A percentile compares a stretch with the other conserved stretches of the same genome.
These are phyloP conservation scores for Leishmania arabica DNA, from an alignment of 208 protist species.

Conservation along the genomic window DNA sequence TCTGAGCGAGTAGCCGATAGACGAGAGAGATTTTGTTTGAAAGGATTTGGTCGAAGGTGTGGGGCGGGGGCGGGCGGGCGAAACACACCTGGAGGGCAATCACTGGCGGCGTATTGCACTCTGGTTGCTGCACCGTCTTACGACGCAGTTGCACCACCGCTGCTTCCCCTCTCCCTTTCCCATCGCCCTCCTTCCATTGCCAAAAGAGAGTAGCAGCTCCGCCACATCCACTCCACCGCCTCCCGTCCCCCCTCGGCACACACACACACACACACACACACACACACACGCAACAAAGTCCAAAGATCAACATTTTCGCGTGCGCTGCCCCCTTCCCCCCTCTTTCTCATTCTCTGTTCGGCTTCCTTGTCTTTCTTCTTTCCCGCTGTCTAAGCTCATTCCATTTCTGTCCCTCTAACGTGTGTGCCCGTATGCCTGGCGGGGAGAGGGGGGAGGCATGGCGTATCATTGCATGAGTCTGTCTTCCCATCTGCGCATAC, in stretches of 20 bases:
- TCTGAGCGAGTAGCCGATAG: conserved; percentile 23
- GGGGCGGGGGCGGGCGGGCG: too few relatives aligned
- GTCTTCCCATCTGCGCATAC: not conserved
- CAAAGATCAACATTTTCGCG: not conserved
- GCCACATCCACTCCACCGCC: not conserved
- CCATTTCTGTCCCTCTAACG: not conserved
- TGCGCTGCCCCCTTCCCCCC: not conserved
- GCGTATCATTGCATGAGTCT: not conserved
- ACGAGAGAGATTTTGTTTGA: not conserved
- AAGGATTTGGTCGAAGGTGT: not conserved
- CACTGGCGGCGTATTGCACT: not conserved
- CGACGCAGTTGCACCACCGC: not conserved
- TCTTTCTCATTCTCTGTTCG: not conserved
- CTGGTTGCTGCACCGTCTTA: not conserved
- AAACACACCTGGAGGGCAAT: not conserved
- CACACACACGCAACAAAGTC: not conserved
- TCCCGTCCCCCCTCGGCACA: not conserved
- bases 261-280: not conserved
- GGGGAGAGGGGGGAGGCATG: not conserved
- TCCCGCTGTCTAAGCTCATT: not conserved
- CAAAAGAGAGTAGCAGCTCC: conserved; percentile 1
- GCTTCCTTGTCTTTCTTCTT: not conserved
- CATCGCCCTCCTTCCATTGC: not conserved
- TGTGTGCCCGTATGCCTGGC: not conserved
- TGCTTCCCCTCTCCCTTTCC: not conserved